These are phyloP conservation scores for Cryoendolithus antarcticus DNA, from an alignment of 2,329 filamentous ascomycete species.

Conservation along the genomic window DNA sequence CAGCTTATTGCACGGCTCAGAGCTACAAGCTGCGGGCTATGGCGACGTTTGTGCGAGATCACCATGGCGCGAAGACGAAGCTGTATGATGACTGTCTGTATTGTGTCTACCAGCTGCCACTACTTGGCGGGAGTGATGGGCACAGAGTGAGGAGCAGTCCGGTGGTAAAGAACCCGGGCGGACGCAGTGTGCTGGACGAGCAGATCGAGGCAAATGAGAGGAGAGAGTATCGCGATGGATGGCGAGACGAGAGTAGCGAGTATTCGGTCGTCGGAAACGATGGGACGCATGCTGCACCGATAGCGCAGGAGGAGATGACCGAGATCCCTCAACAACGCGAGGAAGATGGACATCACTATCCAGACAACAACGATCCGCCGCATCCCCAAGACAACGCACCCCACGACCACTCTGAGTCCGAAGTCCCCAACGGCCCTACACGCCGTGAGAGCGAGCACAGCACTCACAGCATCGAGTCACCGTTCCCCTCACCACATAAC, in stretches of 20 bases:
- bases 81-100: conserved; percentile 97
- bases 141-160: conserved; percentile 83
- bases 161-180: conserved; percentile 81
- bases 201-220: conserved; percentile 91
- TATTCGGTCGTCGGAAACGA: conserved; percentile 22
- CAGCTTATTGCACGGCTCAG: conserved; percentile 92
- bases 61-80: conserved; percentile 85
- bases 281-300: background rate
- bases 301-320: background rate
- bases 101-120: conserved; percentile 81
- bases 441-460: conserved; percentile 9
- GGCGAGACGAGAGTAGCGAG: conserved; percentile 71
- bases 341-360: conserved; percentile 1
- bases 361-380: background rate
- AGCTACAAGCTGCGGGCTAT: conserved; percentile 80
- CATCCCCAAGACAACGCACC: too few species aligned
- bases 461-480: conserved; percentile 16
- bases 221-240: conserved; percentile 81
- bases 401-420: too few species aligned
- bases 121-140: conserved; percentile 74
- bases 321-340: background rate
- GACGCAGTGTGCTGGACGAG: conserved; percentile 83
- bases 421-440: too few species aligned
- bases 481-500: conserved; percentile 35
- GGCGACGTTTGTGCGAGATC: conserved; percentile 77